Evolutionary conservation across 2,329 filamentous ascomycete genomes (phyloP).

Genomic region (Cordyceps militaris): DNA sequence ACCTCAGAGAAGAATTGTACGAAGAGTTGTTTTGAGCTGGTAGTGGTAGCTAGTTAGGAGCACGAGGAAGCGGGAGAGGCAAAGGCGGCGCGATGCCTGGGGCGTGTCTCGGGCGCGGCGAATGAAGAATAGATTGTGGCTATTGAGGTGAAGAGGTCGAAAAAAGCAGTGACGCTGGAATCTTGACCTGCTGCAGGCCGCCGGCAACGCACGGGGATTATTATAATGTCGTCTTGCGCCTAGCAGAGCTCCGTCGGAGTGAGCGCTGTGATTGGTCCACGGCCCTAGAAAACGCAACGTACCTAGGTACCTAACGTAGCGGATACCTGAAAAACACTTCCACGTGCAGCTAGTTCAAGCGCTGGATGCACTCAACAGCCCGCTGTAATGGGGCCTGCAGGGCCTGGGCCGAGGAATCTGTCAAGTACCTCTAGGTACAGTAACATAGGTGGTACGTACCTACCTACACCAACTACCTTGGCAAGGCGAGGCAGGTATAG

Average conservation of each 20-base stretch:
- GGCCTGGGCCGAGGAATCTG: conserved; percentile 2
- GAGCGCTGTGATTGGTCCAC: conserved; percentile 8
- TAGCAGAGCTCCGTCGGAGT: conserved; percentile 4
- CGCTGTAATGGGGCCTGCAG: background rate
- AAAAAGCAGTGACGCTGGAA: conserved; percentile 13
- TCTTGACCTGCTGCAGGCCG: background rate
- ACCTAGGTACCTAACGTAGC: no score
- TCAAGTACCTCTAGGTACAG: no score
- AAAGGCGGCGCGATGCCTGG: conserved; percentile 17
- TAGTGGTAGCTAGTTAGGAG: background rate
- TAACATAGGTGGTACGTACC: no score
- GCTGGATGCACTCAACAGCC: background rate
- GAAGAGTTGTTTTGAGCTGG: background rate
- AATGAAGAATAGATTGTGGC: background rate
- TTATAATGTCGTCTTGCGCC: conserved; percentile 1
- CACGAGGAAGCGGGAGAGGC: conserved; percentile 2
- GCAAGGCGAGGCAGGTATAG: conserved; percentile 1
- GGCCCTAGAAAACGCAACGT: background rate
- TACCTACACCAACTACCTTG: no score
- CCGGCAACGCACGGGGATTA: conserved; percentile 11
- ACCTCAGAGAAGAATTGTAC: background rate
- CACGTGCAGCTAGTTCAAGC: background rate
- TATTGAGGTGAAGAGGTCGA: conserved; percentile 9
- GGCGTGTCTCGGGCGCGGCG: conserved; percentile 4
- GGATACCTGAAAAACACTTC: conserved; percentile 1